Percentiles rank a stretch among this genome's conserved stretches.
These are phyloP conservation scores for Amanita polypyramis DNA, from an alignment of 768 basidiomycete genomes.

Conservation along the genomic window DNA sequence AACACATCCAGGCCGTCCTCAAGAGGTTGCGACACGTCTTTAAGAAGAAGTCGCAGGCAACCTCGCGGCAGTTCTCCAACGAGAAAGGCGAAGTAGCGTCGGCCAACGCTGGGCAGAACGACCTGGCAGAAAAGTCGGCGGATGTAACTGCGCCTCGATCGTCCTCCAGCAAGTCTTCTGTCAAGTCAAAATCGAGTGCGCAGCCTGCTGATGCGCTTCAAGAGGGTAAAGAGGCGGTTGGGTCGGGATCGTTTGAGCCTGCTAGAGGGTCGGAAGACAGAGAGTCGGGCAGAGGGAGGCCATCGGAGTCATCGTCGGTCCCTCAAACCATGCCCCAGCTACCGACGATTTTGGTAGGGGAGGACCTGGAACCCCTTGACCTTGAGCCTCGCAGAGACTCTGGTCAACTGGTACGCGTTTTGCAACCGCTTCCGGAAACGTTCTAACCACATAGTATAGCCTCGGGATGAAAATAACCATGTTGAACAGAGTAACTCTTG, in stretches of 20 bases:
- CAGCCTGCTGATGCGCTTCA: background rate
- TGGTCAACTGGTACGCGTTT: constrained; percentile 1
- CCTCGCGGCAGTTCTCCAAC: background rate
- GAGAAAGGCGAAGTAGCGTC: background rate
- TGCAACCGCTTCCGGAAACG: background rate
- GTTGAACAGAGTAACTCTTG: too few species aligned
- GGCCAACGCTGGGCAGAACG: background rate
- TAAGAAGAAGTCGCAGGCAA: background rate
- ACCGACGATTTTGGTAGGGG: constrained; percentile 7
- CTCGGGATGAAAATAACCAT: constrained; percentile 2
- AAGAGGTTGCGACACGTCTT: background rate
- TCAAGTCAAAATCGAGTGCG: background rate
- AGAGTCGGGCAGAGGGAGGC: background rate
- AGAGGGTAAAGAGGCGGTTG: background rate
- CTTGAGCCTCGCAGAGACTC: constrained; percentile 3
- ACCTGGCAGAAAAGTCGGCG: background rate
- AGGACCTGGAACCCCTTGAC: constrained; percentile 4
- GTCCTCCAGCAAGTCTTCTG: constrained; percentile 1
- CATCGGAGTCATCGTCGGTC: constrained; percentile 4
- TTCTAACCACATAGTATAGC: background rate
- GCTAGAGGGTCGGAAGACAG: background rate
- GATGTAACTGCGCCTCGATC: background rate
- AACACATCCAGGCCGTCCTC: background rate
- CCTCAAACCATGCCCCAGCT: constrained; percentile 6
- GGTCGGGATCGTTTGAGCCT: background rate